A percentile compares a stretch with the other conserved stretches of the same genome.
phyloP scores from a whole-genome alignment of 495 filamentous ascomycete species.

The Usnea hakonensis region DNA sequence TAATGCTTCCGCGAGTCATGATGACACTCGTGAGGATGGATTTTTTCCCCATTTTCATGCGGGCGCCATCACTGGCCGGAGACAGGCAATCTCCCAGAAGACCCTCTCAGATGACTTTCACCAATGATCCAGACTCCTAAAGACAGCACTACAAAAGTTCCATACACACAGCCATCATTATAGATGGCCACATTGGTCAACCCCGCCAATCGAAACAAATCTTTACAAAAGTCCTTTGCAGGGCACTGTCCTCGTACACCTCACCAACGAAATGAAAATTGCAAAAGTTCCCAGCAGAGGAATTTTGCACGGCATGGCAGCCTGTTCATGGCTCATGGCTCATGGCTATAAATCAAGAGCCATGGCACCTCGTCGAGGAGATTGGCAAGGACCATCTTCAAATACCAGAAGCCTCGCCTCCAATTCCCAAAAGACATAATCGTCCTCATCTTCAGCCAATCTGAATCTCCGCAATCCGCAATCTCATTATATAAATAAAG shows the following conservation, averaged over 20 bases:
- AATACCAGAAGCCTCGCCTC: background rate
- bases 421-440: background rate
- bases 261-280: background rate
- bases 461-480: background rate
- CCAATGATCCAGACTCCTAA: background rate
- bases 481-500: too few species aligned
- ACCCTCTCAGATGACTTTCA: background rate
- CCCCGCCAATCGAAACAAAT: background rate
- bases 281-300: constrained; percentile 1
- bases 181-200: background rate
- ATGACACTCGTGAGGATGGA: background rate
- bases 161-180: background rate
- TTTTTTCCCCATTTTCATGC: too few species aligned
- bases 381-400: background rate
- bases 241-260: background rate
- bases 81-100: background rate
- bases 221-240: background rate
- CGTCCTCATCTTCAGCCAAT: background rate
- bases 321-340: background rate
- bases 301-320: background rate
- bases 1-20: background rate
- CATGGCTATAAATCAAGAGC: background rate
- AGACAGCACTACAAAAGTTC: background rate
- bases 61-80: background rate
- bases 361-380: background rate